Evolutionary conservation across 208 protist species (phyloP).

Genomic region (Acanthamoeba divionensis): DNA sequence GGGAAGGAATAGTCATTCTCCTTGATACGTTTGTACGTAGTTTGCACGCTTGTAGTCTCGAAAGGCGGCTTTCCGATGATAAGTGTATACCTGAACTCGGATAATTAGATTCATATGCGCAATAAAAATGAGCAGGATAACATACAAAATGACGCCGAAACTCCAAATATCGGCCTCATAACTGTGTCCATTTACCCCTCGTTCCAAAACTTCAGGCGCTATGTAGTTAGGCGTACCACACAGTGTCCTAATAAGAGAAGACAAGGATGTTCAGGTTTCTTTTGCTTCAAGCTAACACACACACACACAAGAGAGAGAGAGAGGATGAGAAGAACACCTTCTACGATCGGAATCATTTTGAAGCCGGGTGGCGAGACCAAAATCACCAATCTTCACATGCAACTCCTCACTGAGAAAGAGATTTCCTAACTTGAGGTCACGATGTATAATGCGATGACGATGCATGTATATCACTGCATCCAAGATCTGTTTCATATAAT

Average conservation of each 20-base stretch:
- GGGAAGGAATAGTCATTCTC: constrained; percentile 92
- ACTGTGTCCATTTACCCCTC: constrained; percentile 85
- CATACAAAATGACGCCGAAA: constrained; percentile 94
- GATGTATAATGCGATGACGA: constrained; percentile 91
- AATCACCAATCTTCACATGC: constrained; percentile 89
- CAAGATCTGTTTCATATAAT: constrained; percentile 92
- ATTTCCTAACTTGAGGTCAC: constrained; percentile 95
- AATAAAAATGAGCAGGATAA: neutral
- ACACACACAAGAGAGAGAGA: too few relatives aligned
- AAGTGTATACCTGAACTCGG: constrained; percentile 84
- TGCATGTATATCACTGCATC: constrained; percentile 93
- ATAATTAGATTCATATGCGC: neutral
- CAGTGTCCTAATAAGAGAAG: constrained; percentile 73
- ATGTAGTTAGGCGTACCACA: constrained; percentile 96
- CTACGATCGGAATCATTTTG: constrained; percentile 66
- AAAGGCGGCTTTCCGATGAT: constrained; percentile 97
- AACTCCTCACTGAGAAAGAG: constrained; percentile 87
- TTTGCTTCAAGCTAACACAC: too few relatives aligned
- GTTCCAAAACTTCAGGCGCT: constrained; percentile 87
- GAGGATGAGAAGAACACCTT: constrained; percentile 35
- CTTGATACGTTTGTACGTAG: constrained; percentile 93
- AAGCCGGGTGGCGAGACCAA: constrained; percentile 86
- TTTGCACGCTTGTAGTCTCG: constrained; percentile 93
- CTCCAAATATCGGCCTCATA: constrained; percentile 97
- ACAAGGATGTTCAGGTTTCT: neutral